A percentile compares a stretch with the other conserved stretches of the same genome.
These are phyloP conservation scores for Leccinum boreale DNA, from an alignment of 768 basidiomycete species.

Conservation along the genomic window DNA sequence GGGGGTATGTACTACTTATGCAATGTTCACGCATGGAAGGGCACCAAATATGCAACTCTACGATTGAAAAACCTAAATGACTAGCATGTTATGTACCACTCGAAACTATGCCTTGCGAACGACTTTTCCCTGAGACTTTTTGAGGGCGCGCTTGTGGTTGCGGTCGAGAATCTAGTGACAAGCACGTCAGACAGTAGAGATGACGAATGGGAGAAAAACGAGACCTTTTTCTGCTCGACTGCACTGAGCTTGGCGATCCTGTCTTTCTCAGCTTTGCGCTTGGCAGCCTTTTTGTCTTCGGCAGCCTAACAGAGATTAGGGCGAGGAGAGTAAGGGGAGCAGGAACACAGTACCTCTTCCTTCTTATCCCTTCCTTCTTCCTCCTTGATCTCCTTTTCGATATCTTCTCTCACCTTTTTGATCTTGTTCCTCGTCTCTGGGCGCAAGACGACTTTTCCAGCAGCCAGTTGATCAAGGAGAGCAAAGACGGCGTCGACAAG, in stretches of 20 bases:
- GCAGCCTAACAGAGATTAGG: constrained; percentile 31
- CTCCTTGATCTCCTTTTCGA: constrained; percentile 65
- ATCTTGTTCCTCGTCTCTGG: constrained; percentile 84
- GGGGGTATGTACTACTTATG: not conserved
- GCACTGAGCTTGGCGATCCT: constrained; percentile 68
- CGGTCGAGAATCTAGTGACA: constrained; percentile 58
- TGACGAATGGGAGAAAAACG: not conserved
- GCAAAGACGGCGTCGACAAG: constrained; percentile 70
- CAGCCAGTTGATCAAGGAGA: constrained; percentile 64
- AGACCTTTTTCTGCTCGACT: constrained; percentile 80
- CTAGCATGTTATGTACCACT: constrained; percentile 4
- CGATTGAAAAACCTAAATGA: constrained; percentile 7
- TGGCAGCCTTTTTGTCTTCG: constrained; percentile 70
- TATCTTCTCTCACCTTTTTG: constrained; percentile 65
- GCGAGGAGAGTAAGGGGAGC: not conserved
- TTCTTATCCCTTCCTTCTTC: constrained; percentile 65
- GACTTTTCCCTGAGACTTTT: constrained; percentile 67
- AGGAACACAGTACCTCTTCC: constrained; percentile 53
- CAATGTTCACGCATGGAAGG: constrained; percentile 14
- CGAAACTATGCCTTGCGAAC: constrained; percentile 30
- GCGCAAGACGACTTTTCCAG: constrained; percentile 51
- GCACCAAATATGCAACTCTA: constrained; percentile 3
- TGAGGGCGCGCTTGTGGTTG: constrained; percentile 68
- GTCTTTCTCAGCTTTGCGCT: constrained; percentile 72
- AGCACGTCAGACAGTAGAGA: constrained; percentile 1